Evolutionary conservation across 2,329 filamentous ascomycete species (phyloP), one percentile per base, ranked within the genome.

Genomic region (Rhynchosporium agropyri): DNA sequence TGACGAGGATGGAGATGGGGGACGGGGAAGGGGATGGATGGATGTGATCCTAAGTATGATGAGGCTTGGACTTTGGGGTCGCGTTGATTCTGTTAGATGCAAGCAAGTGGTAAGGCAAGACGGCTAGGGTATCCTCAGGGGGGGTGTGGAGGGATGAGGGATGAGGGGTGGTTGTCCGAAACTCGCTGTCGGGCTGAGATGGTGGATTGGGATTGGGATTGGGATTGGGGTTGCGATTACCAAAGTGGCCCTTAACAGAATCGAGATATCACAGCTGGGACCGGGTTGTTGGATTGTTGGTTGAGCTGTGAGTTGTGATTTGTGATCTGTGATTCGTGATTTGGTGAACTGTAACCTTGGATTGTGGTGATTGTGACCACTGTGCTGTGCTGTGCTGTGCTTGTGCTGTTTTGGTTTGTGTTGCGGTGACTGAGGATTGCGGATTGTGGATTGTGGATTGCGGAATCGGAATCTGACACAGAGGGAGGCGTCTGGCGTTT

Each of bases 161-260:
- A 43, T 46, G 46, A 58, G 45, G 38, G 38, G 45, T 40, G 63
- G 61, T 61, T 45, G 62, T 68, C 64, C 64, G 66, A 68, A 67
- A 68, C 61, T 67, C 66, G 64, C 59, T 62, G 62, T 64, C 60
- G 45, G 59, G 63, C 49, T 43, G 55, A 56, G 26, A 51, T 36
- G 40, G 40, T 43, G 40, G 40, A 43, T 43, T 43, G 40, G 40
- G 40, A 13, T 12, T 10, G 4, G 40, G 10, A 43, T 43, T 8
- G 40, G 4, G 40, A 15, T 43, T 4, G 40, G 40, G 12, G 40
- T 4, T 43, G 40, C 20, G 20, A 20, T 20, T 20, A 20, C 20
- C 20, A 20, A 40, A 40, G 36, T 40, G 36, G 36, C 36, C 7
- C 20, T 20, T 20, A 20, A 20, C 20, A 20, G 20, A 20, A 20